phyloP scores from a whole-genome alignment of 345 rosid genomes.

The Lagerstroemia speciosa region DNA sequence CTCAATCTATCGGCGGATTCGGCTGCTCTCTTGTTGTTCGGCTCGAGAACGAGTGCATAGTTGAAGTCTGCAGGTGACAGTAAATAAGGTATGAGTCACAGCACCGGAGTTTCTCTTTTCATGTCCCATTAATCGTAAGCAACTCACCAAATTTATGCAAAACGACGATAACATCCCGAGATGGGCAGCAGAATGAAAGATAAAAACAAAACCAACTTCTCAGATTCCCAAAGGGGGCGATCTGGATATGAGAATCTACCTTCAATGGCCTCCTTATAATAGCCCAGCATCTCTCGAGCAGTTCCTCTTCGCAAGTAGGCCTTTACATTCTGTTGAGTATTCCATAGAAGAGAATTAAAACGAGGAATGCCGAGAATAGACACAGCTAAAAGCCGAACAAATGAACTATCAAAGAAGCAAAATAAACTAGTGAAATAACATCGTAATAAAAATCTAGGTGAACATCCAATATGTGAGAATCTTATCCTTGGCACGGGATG shows the following conservation, averaged over 20 bases:
- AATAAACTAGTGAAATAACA: too few species aligned
- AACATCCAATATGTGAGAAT: not conserved
- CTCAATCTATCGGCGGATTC: constrained; percentile 63
- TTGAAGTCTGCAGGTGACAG: constrained; percentile 49
- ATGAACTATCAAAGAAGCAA: not conserved
- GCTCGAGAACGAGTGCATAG: constrained; percentile 83
- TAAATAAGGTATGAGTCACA: constrained; percentile 3
- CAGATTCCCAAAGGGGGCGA: not conserved
- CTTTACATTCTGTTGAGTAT: constrained; percentile 56
- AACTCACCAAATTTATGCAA: not conserved
- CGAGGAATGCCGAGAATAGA: not conserved
- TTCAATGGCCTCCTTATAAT: constrained; percentile 70
- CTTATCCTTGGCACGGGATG: not conserved
- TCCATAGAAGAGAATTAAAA: not conserved
- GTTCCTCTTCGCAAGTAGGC: constrained; percentile 93
- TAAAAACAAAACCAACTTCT: not conserved
- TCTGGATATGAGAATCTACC: constrained; percentile 30
- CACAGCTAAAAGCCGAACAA: not conserved
- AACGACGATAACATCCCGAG: not conserved
- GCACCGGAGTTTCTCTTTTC: not conserved
- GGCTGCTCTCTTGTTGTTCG: constrained; percentile 84
- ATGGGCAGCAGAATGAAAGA: not conserved
- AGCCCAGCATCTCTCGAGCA: constrained; percentile 83
- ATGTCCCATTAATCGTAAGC: not conserved
- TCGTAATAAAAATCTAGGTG: not conserved